Percentiles rank a stretch among this genome's conserved stretches.
These are phyloP conservation scores for Musa beccarii DNA, from an alignment of 176 grass and related monocot genomes.

Conservation along the genomic window DNA sequence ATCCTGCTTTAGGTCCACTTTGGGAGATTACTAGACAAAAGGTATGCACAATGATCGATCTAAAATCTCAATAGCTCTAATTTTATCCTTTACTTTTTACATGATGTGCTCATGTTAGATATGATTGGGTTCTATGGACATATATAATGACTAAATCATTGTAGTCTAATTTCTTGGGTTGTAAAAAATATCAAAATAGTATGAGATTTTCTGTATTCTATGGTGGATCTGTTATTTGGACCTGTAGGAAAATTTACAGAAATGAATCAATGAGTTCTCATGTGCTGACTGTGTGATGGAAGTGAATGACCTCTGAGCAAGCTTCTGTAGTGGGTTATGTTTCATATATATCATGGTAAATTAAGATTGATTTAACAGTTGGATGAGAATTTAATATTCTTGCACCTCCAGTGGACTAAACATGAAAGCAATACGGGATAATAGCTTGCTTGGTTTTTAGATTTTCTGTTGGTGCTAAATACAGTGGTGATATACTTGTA, in stretches of 20 bases:
- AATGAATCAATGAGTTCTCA: too few species aligned
- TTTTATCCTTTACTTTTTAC: background rate
- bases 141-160: background rate
- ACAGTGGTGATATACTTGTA: background rate
- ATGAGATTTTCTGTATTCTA: background rate
- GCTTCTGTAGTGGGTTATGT: too few species aligned
- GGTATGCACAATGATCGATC: slow-evolving; percentile 27
- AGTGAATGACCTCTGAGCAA: too few species aligned
- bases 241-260: too few species aligned
- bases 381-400: too few species aligned
- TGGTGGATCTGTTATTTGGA: too few species aligned
- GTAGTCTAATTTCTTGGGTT: background rate
- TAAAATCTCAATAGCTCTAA: background rate
- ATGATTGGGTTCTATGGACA: background rate
- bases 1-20: slow-evolving; percentile 93
- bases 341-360: too few species aligned
- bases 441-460: background rate
- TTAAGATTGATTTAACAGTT: too few species aligned
- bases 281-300: too few species aligned
- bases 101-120: background rate
- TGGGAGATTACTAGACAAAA: slow-evolving; percentile 85
- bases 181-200: background rate
- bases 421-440: background rate
- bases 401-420: background rate
- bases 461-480: background rate